Conservation (phyloP, 257 asterid genomes). For the Jasminum sambac region DNA sequence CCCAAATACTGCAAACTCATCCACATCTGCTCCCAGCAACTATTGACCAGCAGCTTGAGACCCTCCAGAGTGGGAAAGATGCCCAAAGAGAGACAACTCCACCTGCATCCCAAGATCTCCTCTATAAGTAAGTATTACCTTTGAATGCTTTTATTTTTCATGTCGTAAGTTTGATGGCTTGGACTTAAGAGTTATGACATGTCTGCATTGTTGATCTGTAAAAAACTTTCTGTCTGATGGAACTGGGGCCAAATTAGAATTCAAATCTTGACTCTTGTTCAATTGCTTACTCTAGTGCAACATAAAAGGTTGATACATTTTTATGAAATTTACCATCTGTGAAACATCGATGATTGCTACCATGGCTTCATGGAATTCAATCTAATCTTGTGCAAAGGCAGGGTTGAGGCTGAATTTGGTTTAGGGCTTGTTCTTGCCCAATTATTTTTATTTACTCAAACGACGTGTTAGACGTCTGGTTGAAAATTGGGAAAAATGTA, state of each 20-base stretch:
- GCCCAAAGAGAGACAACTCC: conserved; percentile 41
- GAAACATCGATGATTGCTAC: not conserved
- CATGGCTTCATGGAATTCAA: not conserved
- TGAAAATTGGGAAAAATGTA: too few relatives aligned
- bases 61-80: conserved; percentile 72
- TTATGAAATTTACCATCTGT: not conserved
- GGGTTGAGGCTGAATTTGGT: not conserved
- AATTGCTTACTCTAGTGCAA: not conserved
- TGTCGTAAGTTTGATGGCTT: conserved; percentile 7
- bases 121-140: conserved; percentile 57
- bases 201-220: not conserved
- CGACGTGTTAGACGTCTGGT: too few relatives aligned
- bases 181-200: not conserved
- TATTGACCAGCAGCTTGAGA: conserved; percentile 90
- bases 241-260: not conserved
- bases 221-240: not conserved
- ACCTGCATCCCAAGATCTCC: conserved; percentile 63
- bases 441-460: too few relatives aligned
- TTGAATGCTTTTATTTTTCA: conserved; percentile 2
- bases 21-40: conserved; percentile 81
- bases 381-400: not conserved
- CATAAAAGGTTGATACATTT: not conserved
- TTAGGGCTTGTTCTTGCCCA: too few relatives aligned
- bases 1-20: conserved; percentile 63
- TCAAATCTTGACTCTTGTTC: not conserved